phyloP scores from a whole-genome alignment of 768 basidiomycete genomes.

The Myochromella boudieri region DNA sequence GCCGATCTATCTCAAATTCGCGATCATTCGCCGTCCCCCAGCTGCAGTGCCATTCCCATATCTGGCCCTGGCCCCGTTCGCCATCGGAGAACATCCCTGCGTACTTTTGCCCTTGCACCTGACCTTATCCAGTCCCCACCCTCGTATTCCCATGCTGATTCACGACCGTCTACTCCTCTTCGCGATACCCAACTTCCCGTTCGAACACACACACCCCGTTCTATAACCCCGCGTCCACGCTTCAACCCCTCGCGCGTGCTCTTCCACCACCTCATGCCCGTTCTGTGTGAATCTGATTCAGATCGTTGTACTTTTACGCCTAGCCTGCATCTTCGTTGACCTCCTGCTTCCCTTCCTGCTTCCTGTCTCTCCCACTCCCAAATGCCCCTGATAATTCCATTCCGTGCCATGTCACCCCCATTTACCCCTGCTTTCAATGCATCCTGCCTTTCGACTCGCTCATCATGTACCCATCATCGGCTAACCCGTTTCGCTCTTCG shows the following conservation, averaged over 20 bases:
- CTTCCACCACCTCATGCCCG: slow-evolving; percentile 65
- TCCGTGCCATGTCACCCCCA: background rate
- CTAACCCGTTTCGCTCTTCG: background rate
- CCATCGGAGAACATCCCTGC: slow-evolving; percentile 52
- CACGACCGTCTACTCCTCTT: slow-evolving; percentile 5
- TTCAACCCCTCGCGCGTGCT: slow-evolving; percentile 49
- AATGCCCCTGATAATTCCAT: background rate
- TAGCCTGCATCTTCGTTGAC: slow-evolving; percentile 14
- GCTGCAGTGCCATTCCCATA: background rate
- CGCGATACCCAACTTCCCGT: slow-evolving; percentile 20
- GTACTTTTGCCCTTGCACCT: slow-evolving; percentile 51
- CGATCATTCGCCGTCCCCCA: slow-evolving; percentile 17
- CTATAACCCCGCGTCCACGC: slow-evolving; percentile 33
- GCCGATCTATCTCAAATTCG: slow-evolving; percentile 68
- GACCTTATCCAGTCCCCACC: slow-evolving; percentile 25
- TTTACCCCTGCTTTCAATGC: slow-evolving; percentile 1
- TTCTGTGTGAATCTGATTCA: slow-evolving; percentile 38
- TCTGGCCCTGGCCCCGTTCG: slow-evolving; percentile 55
- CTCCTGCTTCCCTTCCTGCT: background rate
- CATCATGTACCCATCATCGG: background rate
- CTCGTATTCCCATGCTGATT: background rate
- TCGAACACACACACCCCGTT: slow-evolving; percentile 14
- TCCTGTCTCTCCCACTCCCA: no score
- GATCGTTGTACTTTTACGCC: slow-evolving; percentile 31
- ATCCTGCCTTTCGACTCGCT: background rate